Evolutionary conservation across 2,329 filamentous ascomycete genomes (phyloP), one percentile per base, ranked within the genome.

Genomic region (Aspergillus uvarum): DNA sequence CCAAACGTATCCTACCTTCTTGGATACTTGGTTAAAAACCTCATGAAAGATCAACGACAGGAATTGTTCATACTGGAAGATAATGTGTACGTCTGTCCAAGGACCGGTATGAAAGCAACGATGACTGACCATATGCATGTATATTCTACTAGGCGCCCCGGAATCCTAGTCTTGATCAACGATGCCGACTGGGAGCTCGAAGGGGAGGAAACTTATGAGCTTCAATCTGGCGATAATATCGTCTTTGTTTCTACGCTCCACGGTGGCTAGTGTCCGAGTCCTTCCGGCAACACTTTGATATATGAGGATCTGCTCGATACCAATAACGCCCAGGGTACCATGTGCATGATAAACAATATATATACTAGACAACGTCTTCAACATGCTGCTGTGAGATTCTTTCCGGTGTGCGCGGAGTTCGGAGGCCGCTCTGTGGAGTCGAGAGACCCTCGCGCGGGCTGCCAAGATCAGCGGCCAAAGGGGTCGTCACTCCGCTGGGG

Each of bases 111-210:
- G 47, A 32, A 16, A 16, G 21, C 4, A 55, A 60, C 51, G 47
- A 65, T 65, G 51, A 66, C 61, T 68, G 26, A 29, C 26, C 26
- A 2, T 29, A 29, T 29, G 8, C 7, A 10, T 29, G 67, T 61
- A 55, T 70, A 54, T 19, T 19, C 4, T 19, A n/a, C 26, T 59
- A 98, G 94, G 62, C 92, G 95, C 56, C 95, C 95, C 5, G 95
- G 95, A 2, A 96, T 99, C 74, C 85, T 99, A 48, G 94, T 97
- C 29, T 83, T 99, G 59, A 96, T 99, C 76, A 99, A 99, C 74
- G 95, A 99, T 69, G 91, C 92, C 26, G 95, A 99, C 76, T 99
- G 95, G 95, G 95, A 98, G 76, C 85, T 99, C 12, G 95, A 98
- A 77, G 95, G 93, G 19, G 94, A 98, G 77, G 92, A 95, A 73